Evolutionary conservation across 768 basidiomycete species (phyloP).

Genomic region (Russula brevipes): DNA sequence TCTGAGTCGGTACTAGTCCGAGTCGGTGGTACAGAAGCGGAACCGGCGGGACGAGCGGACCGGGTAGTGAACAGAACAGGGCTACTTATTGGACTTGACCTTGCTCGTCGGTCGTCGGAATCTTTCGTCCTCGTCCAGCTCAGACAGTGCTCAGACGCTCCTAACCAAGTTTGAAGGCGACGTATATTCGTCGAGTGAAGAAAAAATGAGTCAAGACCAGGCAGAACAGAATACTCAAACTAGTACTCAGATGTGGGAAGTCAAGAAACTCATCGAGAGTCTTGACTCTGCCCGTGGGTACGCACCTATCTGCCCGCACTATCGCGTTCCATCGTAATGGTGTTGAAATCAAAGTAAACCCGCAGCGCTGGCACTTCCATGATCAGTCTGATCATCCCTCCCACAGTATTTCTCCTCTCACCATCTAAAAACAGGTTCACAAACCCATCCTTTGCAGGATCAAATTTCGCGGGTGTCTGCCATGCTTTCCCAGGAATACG

Average conservation of each 20-base stretch:
- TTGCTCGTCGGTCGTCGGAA: no score
- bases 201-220: slow-evolving; percentile 68
- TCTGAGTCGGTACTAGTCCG: no score
- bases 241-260: slow-evolving; percentile 94
- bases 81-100: no score
- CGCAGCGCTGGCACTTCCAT: slow-evolving; percentile 91
- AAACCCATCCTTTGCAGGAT: slow-evolving; percentile 43
- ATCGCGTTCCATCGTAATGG: not conserved
- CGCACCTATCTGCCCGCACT: slow-evolving; percentile 21
- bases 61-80: no score
- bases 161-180: slow-evolving; percentile 5
- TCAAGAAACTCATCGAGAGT: slow-evolving; percentile 98
- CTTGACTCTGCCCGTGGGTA: slow-evolving; percentile 91
- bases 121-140: not conserved
- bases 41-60: no score
- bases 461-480: slow-evolving; percentile 92
- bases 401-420: slow-evolving; percentile 52
- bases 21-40: no score
- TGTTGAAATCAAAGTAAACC: slow-evolving; percentile 27
- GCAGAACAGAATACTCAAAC: slow-evolving; percentile 84
- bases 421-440: not conserved
- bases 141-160: not conserved
- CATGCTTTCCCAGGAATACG: slow-evolving; percentile 98
- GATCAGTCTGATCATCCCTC: slow-evolving; percentile 97
- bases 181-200: slow-evolving; percentile 23